phyloP scores from a whole-genome alignment of 192 early-diverging fungal species.

The Entomortierella lignicola region DNA sequence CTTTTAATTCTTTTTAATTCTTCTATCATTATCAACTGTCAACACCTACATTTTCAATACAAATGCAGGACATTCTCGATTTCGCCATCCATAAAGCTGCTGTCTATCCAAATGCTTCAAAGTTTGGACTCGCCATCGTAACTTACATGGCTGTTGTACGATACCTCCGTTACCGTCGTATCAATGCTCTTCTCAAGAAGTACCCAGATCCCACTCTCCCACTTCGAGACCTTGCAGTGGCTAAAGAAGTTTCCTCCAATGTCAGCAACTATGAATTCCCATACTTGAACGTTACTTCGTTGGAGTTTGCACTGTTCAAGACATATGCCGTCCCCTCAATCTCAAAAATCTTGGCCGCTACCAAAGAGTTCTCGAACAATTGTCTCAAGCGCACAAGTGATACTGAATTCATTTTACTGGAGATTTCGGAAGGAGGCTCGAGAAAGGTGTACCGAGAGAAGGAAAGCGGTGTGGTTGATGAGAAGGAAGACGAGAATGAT shows the following conservation, averaged over 20 bases:
- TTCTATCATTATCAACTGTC: no score
- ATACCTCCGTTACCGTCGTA: conserved; percentile 41
- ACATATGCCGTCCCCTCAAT: conserved; percentile 58
- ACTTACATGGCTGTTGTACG: conserved; percentile 47
- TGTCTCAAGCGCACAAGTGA: conserved; percentile 51
- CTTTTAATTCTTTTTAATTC: no score
- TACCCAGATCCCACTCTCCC: conserved; percentile 57
- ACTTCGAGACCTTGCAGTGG: conserved; percentile 33
- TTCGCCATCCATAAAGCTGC: no score
- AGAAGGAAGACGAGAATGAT: conserved; percentile 23
- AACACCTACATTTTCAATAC: no score
- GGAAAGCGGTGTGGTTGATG: conserved; percentile 16
- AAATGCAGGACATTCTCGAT: no score
- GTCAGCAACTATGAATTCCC: conserved; percentile 51
- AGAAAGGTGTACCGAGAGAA: conserved; percentile 27
- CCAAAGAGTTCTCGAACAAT: conserved; percentile 35
- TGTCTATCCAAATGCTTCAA: no score
- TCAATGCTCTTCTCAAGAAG: conserved; percentile 38
- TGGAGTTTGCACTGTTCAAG: conserved; percentile 59
- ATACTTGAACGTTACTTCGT: conserved; percentile 22
- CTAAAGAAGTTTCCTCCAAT: conserved; percentile 27
- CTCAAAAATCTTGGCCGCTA: conserved; percentile 49
- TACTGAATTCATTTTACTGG: conserved; percentile 45
- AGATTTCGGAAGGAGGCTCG: conserved; percentile 39
- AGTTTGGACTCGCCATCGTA: no score